Evolutionary conservation across 2,329 filamentous ascomycete genomes (phyloP), one percentile per base, ranked within the genome.

Genomic region (Zasmidium citrigriseum): DNA sequence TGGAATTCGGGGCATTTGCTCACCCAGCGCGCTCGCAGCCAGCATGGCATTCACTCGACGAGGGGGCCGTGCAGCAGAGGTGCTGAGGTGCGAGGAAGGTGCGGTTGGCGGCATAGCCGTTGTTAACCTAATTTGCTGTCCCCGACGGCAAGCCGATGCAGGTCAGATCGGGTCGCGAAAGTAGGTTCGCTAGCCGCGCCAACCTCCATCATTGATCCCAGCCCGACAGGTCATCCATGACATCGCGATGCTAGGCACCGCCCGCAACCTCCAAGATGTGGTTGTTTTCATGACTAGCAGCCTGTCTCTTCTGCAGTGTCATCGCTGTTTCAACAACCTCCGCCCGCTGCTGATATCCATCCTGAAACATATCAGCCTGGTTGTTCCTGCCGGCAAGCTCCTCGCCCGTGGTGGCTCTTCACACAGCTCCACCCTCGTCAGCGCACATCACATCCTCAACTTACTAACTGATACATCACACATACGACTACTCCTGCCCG

Each of bases 91-190:
- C 34, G 34, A 41, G 34, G 34, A 41, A 41, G 34, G 34, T 41
- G 34, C 34, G 34, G 34, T 41, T n/a, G 34, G 34, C 34, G 12
- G 34, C 12, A 41, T 41, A n/a, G 4, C 7, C 5, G 4, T 4
- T n/a, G n/a, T 23, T 23, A 49, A 49, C 47, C 47, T 49, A 22
- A 18, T 7, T 18, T 25, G n/a, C 3, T 27, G 23, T 11, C 5
- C 47, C 47, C 47, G 47, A 49, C 47, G 47, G 47, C 47, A 49
- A 49, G 47, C 47, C 47, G 47, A 49, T 41, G 34, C 34, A 41
- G 34, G 34, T 41, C 12, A 41, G 34, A 41, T 41, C 34, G 34
- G 34, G 34, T 16, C 12, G 34, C 34, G n/a, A 41, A 41, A 41
- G 14, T 41, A 41, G 34, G 34, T 41, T 41, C 12, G 34, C 34